phyloP scores from a whole-genome alignment of 352 stramenopile genomes.

The Phytophthora syringae region DNA sequence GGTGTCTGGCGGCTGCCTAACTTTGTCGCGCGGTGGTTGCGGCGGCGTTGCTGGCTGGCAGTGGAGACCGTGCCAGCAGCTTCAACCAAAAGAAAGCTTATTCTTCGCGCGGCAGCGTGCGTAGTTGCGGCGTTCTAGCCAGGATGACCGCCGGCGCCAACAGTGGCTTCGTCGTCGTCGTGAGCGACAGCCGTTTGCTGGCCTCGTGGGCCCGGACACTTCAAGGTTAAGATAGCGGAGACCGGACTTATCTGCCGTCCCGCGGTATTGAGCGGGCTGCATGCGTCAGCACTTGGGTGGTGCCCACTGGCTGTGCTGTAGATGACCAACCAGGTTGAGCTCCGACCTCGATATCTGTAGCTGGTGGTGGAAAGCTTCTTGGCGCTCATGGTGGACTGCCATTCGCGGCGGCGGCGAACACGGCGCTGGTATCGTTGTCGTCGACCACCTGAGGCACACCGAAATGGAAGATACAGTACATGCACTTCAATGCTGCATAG shows the following conservation, averaged over 20 bases:
- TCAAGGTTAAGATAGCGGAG: slow-evolving; percentile 3
- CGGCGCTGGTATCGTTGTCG: too few species aligned
- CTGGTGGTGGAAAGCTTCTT: neutral
- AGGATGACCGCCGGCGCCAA: slow-evolving; percentile 7
- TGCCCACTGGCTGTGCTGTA: neutral
- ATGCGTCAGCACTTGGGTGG: too few species aligned
- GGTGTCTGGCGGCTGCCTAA: neutral
- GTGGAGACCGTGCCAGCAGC: neutral
- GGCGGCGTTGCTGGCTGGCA: neutral
- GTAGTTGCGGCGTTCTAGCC: neutral
- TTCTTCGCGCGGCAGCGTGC: neutral
- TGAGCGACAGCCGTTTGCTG: slow-evolving; percentile 9
- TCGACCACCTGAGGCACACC: too few species aligned
- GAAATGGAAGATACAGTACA: too few species aligned
- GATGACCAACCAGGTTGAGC: neutral
- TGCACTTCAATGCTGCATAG: too few species aligned
- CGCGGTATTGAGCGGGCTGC: neutral
- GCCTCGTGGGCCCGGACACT: slow-evolving; percentile 6
- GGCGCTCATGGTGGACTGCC: too few species aligned
- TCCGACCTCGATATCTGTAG: neutral
- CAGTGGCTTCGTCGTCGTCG: slow-evolving; percentile 7
- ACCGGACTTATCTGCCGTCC: neutral
- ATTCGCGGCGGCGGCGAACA: too few species aligned
- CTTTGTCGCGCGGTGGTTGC: neutral
- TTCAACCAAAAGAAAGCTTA: neutral